Conservation (phyloP, 805 yeast species). For the Danielia oregonensis region DNA sequence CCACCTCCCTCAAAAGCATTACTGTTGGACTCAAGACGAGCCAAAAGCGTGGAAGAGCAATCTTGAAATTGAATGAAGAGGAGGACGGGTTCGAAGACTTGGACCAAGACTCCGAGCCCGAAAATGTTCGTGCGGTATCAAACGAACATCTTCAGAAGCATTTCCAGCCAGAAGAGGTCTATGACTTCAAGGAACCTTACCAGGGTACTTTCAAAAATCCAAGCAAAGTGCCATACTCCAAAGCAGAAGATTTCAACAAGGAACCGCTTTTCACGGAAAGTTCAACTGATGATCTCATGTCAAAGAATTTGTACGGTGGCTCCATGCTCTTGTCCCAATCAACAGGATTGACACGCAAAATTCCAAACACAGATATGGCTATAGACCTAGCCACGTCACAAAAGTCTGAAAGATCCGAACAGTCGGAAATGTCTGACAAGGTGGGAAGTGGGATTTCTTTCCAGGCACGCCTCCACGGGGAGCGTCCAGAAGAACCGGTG, state of each 20-base stretch:
- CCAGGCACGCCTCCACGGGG: background rate
- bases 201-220: background rate
- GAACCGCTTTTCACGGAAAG: constrained; percentile 14
- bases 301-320: constrained; percentile 39
- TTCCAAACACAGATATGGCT: too few relatives aligned
- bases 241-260: constrained; percentile 2
- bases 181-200: background rate
- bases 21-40: constrained; percentile 34
- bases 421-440: constrained; percentile 2
- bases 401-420: constrained; percentile 6
- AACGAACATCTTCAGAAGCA: background rate
- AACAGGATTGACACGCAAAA: constrained; percentile 37
- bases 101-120: constrained; percentile 19
- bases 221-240: background rate
- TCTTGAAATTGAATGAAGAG: constrained; percentile 37
- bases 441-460: background rate
- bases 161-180: background rate
- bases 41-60: constrained; percentile 36
- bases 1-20: constrained; percentile 30
- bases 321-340: constrained; percentile 40
- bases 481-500: constrained; percentile 17
- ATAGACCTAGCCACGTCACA: constrained; percentile 12
- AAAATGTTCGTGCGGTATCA: background rate
- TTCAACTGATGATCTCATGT: constrained; percentile 24
- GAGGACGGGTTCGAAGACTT: constrained; percentile 38